These are phyloP conservation scores for Aspergillus aculeatinus DNA, from an alignment of 2,329 filamentous ascomycete species.

Conservation along the genomic window DNA sequence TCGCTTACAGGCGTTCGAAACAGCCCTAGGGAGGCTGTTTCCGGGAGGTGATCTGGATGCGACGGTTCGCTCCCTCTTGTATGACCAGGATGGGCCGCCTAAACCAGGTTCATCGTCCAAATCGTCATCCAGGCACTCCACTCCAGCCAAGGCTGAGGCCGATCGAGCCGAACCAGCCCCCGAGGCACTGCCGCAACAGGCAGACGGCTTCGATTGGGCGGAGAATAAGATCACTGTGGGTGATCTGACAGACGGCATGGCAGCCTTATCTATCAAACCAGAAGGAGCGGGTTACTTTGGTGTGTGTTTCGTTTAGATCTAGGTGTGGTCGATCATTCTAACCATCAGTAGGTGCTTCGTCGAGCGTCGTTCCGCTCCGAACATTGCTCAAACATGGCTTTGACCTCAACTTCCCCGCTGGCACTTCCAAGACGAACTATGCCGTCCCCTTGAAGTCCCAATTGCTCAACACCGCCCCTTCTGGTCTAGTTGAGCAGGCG, in stretches of 20 bases:
- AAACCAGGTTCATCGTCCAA: conserved; percentile 35
- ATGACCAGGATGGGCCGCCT: conserved; percentile 34
- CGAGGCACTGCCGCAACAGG: conserved; percentile 46
- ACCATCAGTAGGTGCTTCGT: conserved; percentile 33
- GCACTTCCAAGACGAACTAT: conserved; percentile 25
- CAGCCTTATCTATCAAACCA: conserved; percentile 41
- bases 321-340: neutral
- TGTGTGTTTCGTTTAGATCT: conserved; percentile 13
- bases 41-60: conserved; percentile 42
- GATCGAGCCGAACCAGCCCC: conserved; percentile 38
- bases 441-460: conserved; percentile 38
- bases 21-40: conserved; percentile 38
- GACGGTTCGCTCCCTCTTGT: conserved; percentile 38
- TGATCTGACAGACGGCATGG: conserved; percentile 43
- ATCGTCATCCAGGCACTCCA: conserved; percentile 40
- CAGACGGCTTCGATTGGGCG: conserved; percentile 41
- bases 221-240: conserved; percentile 41
- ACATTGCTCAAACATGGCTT: conserved; percentile 41
- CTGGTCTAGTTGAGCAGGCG: conserved; percentile 40
- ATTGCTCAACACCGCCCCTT: conserved; percentile 38
- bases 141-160: conserved; percentile 34
- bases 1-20: conserved; percentile 40
- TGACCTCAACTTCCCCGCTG: conserved; percentile 38
- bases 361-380: conserved; percentile 41
- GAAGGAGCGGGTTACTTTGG: conserved; percentile 44